Conservation (phyloP, 2,329 filamentous ascomycete species). For the Fusarium austroafricanum region DNA sequence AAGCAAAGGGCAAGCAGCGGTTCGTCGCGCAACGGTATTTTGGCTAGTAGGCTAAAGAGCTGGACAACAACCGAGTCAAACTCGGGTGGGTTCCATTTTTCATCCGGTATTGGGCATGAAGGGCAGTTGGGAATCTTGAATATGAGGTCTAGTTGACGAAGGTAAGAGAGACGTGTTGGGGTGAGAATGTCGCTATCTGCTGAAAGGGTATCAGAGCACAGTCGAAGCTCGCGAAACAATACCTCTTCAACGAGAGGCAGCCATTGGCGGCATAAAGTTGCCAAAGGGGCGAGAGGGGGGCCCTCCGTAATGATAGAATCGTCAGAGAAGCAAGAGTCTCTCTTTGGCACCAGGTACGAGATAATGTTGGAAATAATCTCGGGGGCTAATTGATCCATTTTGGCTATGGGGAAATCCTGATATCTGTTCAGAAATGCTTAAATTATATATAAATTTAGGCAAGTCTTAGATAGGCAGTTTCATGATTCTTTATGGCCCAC, state of each 20-base stretch:
- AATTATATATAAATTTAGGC: no score
- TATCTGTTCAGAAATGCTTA: no score
- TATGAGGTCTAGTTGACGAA: not conserved
- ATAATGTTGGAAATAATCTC: constrained; percentile 14
- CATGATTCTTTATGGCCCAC: no score
- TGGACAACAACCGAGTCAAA: not conserved
- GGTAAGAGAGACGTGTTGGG: not conserved
- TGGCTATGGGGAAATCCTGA: no score
- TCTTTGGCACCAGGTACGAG: not conserved
- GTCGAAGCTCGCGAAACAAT: not conserved
- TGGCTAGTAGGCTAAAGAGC: not conserved
- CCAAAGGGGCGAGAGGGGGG: not conserved
- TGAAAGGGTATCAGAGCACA: not conserved
- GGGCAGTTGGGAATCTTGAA: no score
- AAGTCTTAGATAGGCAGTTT: no score
- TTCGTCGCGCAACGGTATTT: not conserved
- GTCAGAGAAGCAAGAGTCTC: not conserved
- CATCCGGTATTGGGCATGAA: not conserved
- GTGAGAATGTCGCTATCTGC: not conserved
- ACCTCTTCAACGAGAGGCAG: constrained; percentile 3
- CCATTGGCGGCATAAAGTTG: not conserved
- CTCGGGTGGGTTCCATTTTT: not conserved
- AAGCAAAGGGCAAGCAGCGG: not conserved
- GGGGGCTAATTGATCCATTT: constrained; percentile 1
- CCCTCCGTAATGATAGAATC: not conserved